A percentile compares a stretch with the other conserved stretches of the same genome.
These are phyloP conservation scores for Bryoerythrophyllum caledonicum DNA, from an alignment of 225 moss, liverwort and hornwort species.

Conservation along the genomic window DNA sequence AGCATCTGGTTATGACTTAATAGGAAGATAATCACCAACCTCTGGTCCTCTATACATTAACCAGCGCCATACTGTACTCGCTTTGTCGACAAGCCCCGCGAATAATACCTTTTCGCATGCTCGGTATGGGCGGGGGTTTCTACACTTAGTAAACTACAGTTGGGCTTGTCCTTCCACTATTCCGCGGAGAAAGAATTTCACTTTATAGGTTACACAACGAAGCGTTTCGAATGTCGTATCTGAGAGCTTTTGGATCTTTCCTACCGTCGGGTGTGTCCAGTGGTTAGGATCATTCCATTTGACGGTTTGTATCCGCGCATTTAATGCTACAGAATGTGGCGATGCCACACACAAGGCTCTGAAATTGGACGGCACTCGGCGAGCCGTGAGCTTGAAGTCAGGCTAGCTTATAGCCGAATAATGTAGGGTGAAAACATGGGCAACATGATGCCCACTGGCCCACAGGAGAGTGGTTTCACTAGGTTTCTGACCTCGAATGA, in stretches of 20 bases:
- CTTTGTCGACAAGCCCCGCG: conserved; percentile 20
- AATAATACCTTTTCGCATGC: conserved; percentile 1
- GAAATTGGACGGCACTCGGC: not conserved
- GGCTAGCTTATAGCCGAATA: not conserved
- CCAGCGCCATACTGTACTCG: conserved; percentile 1
- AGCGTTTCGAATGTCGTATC: not conserved
- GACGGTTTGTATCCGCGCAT: not conserved
- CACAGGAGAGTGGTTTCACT: not conserved
- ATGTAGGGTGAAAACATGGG: not conserved
- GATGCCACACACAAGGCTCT: not conserved
- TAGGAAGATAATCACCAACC: not conserved
- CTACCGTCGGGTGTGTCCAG: not conserved
- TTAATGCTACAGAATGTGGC: conserved; percentile 5
- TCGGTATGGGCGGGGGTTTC: conserved; percentile 33
- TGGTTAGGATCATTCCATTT: not conserved
- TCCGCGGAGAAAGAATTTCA: not conserved
- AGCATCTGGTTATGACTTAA: not conserved
- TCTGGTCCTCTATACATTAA: not conserved
- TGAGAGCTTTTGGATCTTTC: conserved; percentile 8
- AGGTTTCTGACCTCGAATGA: not conserved
- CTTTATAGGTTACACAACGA: conserved; percentile 19
- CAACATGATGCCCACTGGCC: not conserved
- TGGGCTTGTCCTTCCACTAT: not conserved
- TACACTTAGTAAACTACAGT: conserved; percentile 37
- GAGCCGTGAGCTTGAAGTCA: conserved; percentile 14